These are phyloP conservation scores for Diutina pseudorugosa DNA, from an alignment of 1,139 yeast genomes.

Conservation along the genomic window DNA sequence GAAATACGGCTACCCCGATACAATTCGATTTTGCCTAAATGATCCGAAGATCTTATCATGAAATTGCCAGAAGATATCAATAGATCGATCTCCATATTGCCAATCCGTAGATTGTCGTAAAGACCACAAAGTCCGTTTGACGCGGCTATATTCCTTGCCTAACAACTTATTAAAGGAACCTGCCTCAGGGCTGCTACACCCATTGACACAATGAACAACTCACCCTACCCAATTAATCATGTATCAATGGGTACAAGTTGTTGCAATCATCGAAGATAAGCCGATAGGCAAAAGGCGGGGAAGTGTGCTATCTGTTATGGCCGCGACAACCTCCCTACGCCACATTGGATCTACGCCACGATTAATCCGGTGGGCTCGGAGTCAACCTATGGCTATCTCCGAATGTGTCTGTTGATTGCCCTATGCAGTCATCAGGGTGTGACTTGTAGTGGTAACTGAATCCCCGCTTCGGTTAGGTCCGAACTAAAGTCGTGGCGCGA, in stretches of 20 bases:
- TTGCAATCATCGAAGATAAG: background rate
- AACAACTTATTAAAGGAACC: background rate
- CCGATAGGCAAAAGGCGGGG: background rate
- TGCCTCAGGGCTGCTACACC: background rate
- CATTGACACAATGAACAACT: background rate
- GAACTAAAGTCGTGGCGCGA: background rate
- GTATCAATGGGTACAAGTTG: no score
- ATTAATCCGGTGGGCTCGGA: background rate
- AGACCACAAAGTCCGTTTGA: no score
- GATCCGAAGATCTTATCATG: no score
- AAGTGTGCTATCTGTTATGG: background rate
- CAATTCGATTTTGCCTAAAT: no score
- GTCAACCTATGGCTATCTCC: background rate
- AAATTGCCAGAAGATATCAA: no score
- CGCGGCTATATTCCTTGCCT: no score
- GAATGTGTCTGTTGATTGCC: background rate
- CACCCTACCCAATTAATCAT: no score
- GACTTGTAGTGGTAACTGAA: background rate
- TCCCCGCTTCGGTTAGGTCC: background rate
- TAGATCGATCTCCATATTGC: no score
- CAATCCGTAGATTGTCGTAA: no score
- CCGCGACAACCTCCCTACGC: background rate
- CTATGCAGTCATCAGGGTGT: background rate
- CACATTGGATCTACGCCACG: background rate
- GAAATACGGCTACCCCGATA: no score